Percentiles rank a stretch among this genome's conserved stretches.
Conservation (phyloP, 495 filamentous ascomycete species). For the Xylaria palmicola region DNA sequence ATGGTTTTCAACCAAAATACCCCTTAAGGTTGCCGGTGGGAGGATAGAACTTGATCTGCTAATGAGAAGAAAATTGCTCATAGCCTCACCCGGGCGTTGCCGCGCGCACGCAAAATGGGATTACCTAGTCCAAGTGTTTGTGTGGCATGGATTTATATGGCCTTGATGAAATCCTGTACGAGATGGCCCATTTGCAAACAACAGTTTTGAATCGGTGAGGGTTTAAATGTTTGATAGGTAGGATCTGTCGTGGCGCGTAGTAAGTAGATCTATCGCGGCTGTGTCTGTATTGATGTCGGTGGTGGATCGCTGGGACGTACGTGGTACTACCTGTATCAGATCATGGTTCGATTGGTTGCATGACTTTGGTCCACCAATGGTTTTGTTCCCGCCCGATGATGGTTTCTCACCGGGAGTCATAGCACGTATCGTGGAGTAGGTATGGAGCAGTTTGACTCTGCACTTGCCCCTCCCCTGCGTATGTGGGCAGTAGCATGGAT, state of each 20-base stretch:
- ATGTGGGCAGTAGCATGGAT: not conserved
- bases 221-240: no score
- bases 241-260: no score
- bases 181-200: not conserved
- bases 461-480: not conserved
- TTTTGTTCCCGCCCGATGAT: not conserved
- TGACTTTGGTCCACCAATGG: not conserved
- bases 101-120: not conserved
- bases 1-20: conserved; percentile 35
- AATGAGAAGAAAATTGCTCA: conserved; percentile 31
- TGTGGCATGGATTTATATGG: not conserved
- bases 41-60: conserved; percentile 34
- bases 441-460: not conserved
- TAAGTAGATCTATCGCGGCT: not conserved
- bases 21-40: conserved; percentile 32
- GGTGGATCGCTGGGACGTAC: not conserved
- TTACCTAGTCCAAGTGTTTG: not conserved
- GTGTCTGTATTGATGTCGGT: not conserved
- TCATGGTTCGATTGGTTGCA: conserved; percentile 5
- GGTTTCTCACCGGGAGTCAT: not conserved
- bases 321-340: not conserved
- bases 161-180: not conserved
- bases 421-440: not conserved
- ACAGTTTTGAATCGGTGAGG: no score
- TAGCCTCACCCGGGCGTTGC: conserved; percentile 7